These are phyloP conservation scores for Iris pallida DNA, from an alignment of 116 monocot species.

Conservation along the genomic window DNA sequence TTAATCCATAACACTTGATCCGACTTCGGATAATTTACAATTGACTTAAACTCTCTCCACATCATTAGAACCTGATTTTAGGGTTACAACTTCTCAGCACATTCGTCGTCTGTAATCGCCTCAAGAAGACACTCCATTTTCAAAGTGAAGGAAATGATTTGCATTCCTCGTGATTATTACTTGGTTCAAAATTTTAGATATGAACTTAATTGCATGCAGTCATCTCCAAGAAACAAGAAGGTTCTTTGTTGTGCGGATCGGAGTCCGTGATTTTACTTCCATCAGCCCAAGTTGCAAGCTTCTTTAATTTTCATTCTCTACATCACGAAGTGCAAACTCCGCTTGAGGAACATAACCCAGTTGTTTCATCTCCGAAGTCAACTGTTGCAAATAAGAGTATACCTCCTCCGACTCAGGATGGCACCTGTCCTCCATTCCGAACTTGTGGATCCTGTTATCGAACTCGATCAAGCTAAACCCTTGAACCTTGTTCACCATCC, in stretches of 20 bases:
- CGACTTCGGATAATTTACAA: no score
- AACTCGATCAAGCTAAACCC: conserved; percentile 35
- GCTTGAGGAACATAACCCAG: conserved; percentile 26
- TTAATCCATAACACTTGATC: no score
- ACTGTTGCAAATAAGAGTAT: conserved; percentile 18
- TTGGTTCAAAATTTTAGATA: conserved; percentile 1
- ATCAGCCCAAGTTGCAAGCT: conserved; percentile 23
- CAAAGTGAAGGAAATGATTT: conserved; percentile 19
- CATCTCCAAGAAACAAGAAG: conserved; percentile 13
- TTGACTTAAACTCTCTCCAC: no score
- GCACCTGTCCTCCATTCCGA: conserved; percentile 29
- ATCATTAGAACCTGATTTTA: no score
- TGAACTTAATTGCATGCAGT: conserved; percentile 19
- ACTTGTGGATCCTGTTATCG: conserved; percentile 20
- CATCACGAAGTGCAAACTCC: conserved; percentile 30
- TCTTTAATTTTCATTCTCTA: conserved; percentile 31
- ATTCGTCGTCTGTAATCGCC: no score
- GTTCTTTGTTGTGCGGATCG: conserved; percentile 17
- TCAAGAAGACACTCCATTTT: conserved; percentile 17
- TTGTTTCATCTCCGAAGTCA: conserved; percentile 19
- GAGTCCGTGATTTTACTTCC: conserved; percentile 5
- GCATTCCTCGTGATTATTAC: conserved; percentile 6
- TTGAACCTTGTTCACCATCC: conserved; percentile 25
- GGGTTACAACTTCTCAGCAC: no score
- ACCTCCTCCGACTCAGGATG: conserved; percentile 28